Conservation (phyloP, 345 rosid species). For the Mercurialis annua region DNA sequence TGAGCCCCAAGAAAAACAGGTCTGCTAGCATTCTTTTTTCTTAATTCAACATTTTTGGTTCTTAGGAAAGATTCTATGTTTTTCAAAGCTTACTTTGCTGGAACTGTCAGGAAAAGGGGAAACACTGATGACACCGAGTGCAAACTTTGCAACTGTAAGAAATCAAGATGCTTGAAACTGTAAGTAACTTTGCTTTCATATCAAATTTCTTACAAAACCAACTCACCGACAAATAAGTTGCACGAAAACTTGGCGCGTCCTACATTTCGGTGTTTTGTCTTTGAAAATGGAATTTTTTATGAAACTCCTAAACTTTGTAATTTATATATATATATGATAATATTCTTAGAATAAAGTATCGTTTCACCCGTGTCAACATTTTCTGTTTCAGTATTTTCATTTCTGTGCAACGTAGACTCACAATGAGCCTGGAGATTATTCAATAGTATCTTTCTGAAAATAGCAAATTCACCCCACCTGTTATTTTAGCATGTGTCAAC, state of each 20-base stretch:
- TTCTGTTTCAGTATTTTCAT: too few relatives aligned
- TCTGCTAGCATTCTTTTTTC: slow-evolving; percentile 5
- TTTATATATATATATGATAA: too few relatives aligned
- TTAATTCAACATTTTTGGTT: background rate
- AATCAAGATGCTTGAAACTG: slow-evolving; percentile 51
- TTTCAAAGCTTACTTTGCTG: slow-evolving; percentile 1
- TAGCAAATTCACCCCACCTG: background rate
- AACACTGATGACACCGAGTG: slow-evolving; percentile 19
- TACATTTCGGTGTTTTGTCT: too few relatives aligned
- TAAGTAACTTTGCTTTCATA: slow-evolving; percentile 22
- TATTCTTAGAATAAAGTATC: too few relatives aligned
- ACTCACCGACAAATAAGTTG: background rate
- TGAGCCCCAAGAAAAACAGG: slow-evolving; percentile 29
- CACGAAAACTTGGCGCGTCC: background rate
- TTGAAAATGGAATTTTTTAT: too few relatives aligned
- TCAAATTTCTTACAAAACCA: background rate
- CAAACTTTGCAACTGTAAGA: slow-evolving; percentile 43
- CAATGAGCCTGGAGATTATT: background rate
- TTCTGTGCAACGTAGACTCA: too few relatives aligned
- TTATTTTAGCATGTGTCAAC: background rate
- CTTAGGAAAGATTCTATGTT: background rate
- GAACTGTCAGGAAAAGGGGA: slow-evolving; percentile 26
- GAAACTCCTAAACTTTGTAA: too few relatives aligned
- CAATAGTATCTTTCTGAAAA: background rate
- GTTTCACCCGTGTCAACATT: too few relatives aligned